phyloP scores from a whole-genome alignment of 1,284 basidiomycete genomes.

The Termitomyces sp. region DNA sequence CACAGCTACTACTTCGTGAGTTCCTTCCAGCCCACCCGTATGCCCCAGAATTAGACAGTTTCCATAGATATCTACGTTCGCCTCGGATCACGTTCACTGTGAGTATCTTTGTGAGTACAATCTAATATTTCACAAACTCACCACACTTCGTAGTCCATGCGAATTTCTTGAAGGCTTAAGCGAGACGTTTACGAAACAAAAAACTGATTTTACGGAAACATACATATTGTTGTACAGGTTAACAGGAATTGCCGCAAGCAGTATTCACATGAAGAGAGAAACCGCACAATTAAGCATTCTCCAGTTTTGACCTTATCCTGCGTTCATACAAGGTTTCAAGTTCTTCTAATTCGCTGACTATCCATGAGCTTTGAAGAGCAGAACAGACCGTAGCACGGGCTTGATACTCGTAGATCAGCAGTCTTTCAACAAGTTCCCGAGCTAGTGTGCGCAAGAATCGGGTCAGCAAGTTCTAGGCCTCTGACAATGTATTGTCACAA shows the following conservation, averaged over 20 bases:
- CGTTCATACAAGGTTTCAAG: constrained; percentile 55
- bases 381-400: constrained; percentile 55
- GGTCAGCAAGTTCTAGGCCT: not conserved
- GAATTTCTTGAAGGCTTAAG: constrained; percentile 66
- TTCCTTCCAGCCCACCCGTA: constrained; percentile 24
- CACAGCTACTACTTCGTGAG: constrained; percentile 91
- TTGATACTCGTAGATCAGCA: constrained; percentile 53
- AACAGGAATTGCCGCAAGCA: constrained; percentile 4
- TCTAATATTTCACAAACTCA: constrained; percentile 3
- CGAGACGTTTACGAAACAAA: not conserved
- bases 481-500: constrained; percentile 27
- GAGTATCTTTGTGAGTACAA: constrained; percentile 22
- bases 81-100: constrained; percentile 62
- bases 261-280: constrained; percentile 9
- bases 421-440: constrained; percentile 44
- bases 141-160: constrained; percentile 56
- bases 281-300: constrained; percentile 6
- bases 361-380: constrained; percentile 62
- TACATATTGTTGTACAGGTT: constrained; percentile 1
- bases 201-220: not conserved
- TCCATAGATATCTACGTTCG: constrained; percentile 68
- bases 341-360: constrained; percentile 51
- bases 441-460: constrained; percentile 32
- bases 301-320: constrained; percentile 34
- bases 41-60: constrained; percentile 36